Conservation (phyloP, 306 rosid genomes). For the Hippophae tibetana region DNA sequence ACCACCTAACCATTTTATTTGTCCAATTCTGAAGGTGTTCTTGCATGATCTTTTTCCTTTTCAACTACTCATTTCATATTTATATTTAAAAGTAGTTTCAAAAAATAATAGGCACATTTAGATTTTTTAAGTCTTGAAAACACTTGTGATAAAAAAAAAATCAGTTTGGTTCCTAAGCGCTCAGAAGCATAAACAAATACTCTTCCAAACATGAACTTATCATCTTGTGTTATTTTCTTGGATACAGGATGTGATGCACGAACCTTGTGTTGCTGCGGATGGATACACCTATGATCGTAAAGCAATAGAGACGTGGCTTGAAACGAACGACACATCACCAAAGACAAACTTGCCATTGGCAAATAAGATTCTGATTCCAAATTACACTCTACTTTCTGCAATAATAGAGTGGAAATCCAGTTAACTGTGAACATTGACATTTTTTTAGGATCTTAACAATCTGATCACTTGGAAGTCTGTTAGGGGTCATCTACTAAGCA, state of each 20-base stretch:
- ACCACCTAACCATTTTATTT: slow-evolving; percentile 72
- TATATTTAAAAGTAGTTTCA: too few species aligned
- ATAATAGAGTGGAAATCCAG: slow-evolving; percentile 80
- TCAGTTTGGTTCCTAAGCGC: too few species aligned
- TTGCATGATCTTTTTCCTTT: too few species aligned
- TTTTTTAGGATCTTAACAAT: too few species aligned
- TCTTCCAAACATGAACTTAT: too few species aligned
- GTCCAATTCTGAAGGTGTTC: slow-evolving; percentile 83
- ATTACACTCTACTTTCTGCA: slow-evolving; percentile 80
- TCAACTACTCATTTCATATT: too few species aligned
- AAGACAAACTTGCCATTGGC: slow-evolving; percentile 64
- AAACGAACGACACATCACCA: slow-evolving; percentile 58
- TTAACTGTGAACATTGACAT: background rate
- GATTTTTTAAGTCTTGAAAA: too few species aligned
- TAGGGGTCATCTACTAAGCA: too few species aligned
- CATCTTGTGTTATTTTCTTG: slow-evolving; percentile 2
- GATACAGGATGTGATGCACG: slow-evolving; percentile 74
- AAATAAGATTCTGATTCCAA: slow-evolving; percentile 59
- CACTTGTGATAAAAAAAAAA: too few species aligned
- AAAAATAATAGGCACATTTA: too few species aligned
- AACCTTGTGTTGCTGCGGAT: slow-evolving; percentile 93
- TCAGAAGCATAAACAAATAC: too few species aligned
- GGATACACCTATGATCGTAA: slow-evolving; percentile 80
- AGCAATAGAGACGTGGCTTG: slow-evolving; percentile 69
- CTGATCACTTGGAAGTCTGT: too few species aligned